These are phyloP conservation scores for Magnolia sinica DNA, from an alignment of 164 flowering plant genomes.

Conservation along the genomic window DNA sequence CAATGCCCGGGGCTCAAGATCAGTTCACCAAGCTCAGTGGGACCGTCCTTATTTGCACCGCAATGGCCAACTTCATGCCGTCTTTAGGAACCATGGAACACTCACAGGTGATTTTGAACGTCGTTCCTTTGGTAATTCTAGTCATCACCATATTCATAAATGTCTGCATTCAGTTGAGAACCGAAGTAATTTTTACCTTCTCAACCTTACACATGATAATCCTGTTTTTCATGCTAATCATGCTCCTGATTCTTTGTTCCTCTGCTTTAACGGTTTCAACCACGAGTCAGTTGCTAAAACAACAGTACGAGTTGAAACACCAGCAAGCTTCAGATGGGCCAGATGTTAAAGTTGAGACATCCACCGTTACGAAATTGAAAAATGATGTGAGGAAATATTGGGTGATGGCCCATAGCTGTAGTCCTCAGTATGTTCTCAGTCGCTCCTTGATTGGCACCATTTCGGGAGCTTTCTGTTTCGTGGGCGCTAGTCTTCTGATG, in stretches of 20 bases:
- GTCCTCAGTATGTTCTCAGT: constrained; percentile 1
- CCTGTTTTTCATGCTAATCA: no score
- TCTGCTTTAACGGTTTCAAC: no score
- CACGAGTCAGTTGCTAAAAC: no score
- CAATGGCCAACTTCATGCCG: constrained; percentile 9
- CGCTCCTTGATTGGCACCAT: no score
- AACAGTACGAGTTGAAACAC: no score
- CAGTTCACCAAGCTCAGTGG: constrained; percentile 18
- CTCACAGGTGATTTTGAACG: constrained; percentile 2
- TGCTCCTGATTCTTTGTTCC: no score
- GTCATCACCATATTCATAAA: constrained; percentile 5
- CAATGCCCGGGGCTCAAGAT: constrained; percentile 25
- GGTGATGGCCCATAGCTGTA: background rate
- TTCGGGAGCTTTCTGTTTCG: background rate
- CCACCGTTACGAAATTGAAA: constrained; percentile 24
- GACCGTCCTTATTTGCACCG: constrained; percentile 8
- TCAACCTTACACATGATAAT: no score
- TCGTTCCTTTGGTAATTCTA: constrained; percentile 4
- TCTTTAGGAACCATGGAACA: constrained; percentile 5
- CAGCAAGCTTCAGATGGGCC: background rate
- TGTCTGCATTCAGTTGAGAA: constrained; percentile 5
- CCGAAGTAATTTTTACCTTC: constrained; percentile 10
- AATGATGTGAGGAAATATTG: constrained; percentile 22
- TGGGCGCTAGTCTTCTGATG: background rate
- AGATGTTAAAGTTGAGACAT: background rate